Base-by-base conservation (phyloP, 2,329 filamentous ascomycete genomes). In the Penicillium thymicola region DNA sequence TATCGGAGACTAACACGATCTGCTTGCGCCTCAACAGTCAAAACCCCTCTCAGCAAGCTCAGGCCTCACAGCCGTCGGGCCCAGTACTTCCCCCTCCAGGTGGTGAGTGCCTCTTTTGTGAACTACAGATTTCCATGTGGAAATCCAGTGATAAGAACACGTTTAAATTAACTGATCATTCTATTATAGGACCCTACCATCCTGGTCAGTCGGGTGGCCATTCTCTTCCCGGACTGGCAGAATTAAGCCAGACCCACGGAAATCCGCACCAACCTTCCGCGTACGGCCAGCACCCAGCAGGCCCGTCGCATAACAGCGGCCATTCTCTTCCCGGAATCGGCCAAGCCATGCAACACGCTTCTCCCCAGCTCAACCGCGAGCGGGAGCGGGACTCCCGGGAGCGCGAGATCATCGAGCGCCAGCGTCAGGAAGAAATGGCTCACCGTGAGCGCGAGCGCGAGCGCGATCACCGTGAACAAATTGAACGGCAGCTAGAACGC, bases 401-500 rank as follows among this genome's bases (percentile, higher is more conserved):
- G 73, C 79, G 84, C 72, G 80, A 84, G 48, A 71, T 79, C 54
- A 67, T 77, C 18, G 76, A 78, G 60, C 68, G 76, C 63, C 78
- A 79, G 67, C 70, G 78, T 63, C 74, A 86, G 70, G 84, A 87
- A 65, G 83, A 86, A 59, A 76, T 81, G 63, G 77, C 75, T 54
- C 81, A 84, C 59, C 52, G 53, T 23, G 53, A 55, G 46, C 54
- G 53, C 18, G 53, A 86, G 62, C 79, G 82, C 45, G 82, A 86
- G 62, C 79, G 82, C 45, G 82, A 85, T 58, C 71, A 74, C 50
- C 75, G 76, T 34, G 75, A 76, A 54, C 72, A 84, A 63, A 85
- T 90, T 62, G 79, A 83, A 64, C 81, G 83, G 70, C 86, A 72
- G 49, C 58, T 70, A 51, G 82, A 86, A 59, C 78, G 82, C 40